phyloP scores from a whole-genome alignment of 345 rosid genomes.

The Lumnitzera littorea region DNA sequence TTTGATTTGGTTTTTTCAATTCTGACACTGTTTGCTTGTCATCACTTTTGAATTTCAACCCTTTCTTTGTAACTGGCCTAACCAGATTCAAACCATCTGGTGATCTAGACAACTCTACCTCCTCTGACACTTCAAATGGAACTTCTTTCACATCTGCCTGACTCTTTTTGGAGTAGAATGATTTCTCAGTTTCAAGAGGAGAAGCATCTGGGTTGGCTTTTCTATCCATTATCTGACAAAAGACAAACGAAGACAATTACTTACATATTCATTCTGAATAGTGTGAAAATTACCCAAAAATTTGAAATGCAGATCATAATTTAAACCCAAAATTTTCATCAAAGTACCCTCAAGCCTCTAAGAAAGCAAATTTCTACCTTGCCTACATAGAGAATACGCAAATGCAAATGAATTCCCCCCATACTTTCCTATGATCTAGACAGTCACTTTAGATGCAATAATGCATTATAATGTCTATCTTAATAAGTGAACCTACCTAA shows the following conservation, averaged over 20 bases:
- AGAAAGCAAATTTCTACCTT: too few species aligned
- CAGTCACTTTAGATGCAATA: too few species aligned
- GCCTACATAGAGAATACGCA: too few species aligned
- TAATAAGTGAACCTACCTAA: too few species aligned
- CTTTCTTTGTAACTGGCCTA: conserved; percentile 65
- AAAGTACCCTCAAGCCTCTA: too few species aligned
- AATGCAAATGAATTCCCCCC: too few species aligned
- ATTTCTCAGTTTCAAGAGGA: conserved; percentile 62
- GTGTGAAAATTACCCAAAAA: too few species aligned
- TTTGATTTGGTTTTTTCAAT: conserved; percentile 35
- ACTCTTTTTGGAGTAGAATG: conserved; percentile 76
- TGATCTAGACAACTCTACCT: conserved; percentile 25
- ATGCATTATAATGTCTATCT: too few species aligned
- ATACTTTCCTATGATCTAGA: too few species aligned
- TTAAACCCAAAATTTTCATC: too few species aligned
- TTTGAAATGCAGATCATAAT: too few species aligned
- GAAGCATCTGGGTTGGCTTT: conserved; percentile 77
- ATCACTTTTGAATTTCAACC: conserved; percentile 44
- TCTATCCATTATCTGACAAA: conserved; percentile 63
- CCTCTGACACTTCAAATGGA: conserved; percentile 55
- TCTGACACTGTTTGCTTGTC: conserved; percentile 24
- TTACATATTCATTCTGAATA: background rate
- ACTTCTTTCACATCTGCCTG: conserved; percentile 50
- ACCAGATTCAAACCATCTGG: conserved; percentile 56
- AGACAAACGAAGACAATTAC: background rate